Percentiles rank a stretch among this genome's conserved stretches.
Evolutionary conservation across 345 rosid species (phyloP).

Genomic region (Dipteronia sinensis): DNA sequence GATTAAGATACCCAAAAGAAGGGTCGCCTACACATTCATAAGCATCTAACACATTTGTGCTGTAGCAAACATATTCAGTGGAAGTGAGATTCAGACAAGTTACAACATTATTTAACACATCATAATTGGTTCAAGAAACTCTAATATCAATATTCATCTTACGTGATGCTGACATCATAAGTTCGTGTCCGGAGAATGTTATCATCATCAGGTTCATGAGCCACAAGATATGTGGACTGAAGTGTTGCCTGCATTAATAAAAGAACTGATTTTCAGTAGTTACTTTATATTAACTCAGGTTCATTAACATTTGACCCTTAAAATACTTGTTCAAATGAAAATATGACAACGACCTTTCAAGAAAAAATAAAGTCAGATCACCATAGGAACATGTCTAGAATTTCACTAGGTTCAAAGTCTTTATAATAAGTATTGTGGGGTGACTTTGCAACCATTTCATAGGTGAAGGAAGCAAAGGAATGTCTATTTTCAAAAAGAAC

Average conservation of each 20-base stretch:
- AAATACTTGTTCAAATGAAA: background rate
- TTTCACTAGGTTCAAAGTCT: background rate
- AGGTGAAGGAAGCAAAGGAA: background rate
- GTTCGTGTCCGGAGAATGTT: conserved; percentile 92
- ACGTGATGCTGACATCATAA: conserved; percentile 99
- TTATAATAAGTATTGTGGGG: background rate
- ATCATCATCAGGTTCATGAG: conserved; percentile 90
- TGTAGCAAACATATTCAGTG: background rate
- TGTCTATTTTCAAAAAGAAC: background rate
- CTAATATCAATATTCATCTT: conserved; percentile 30
- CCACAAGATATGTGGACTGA: conserved; percentile 69
- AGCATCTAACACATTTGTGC: background rate
- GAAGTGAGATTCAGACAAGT: background rate
- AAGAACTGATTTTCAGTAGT: background rate
- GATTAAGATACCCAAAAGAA: background rate
- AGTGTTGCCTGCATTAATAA: conserved; percentile 72
- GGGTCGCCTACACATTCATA: background rate
- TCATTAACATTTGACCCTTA: background rate
- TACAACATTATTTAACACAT: background rate
- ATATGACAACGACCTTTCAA: background rate
- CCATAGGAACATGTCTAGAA: background rate
- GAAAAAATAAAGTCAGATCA: background rate
- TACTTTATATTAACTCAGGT: background rate
- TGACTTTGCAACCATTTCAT: background rate
- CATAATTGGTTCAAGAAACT: conserved; percentile 1